These are phyloP conservation scores for Sporisorium sorghi DNA, from an alignment of 1,284 basidiomycete genomes.

Conservation along the genomic window DNA sequence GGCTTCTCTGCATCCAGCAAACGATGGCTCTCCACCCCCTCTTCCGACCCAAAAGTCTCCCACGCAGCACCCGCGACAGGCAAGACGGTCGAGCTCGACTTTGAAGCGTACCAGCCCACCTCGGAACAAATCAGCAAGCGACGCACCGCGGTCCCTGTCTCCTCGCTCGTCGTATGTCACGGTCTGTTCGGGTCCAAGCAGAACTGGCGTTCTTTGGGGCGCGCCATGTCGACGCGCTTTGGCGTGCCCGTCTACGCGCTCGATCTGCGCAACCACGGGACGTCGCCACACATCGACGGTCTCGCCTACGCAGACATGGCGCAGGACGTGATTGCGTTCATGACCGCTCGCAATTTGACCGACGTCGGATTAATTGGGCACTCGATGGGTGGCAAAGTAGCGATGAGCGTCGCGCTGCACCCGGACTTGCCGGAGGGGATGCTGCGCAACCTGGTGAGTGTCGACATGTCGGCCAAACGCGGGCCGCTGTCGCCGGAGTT, in stretches of 20 bases:
- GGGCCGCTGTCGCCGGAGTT: conserved; percentile 76
- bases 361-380: conserved; percentile 82
- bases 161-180: conserved; percentile 71
- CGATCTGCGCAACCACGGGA: conserved; percentile 86
- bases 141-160: conserved; percentile 19
- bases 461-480: conserved; percentile 81
- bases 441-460: conserved; percentile 79
- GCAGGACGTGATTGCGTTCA: conserved; percentile 75
- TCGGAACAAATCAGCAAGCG: conserved; percentile 10
- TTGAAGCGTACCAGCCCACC: conserved; percentile 42
- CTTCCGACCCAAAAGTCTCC: conserved; percentile 29
- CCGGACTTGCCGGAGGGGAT: conserved; percentile 70
- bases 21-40: conserved; percentile 26
- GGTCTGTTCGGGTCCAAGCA: conserved; percentile 78
- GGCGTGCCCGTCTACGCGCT: conserved; percentile 78
- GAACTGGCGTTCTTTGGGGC: conserved; percentile 81
- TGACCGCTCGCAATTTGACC: conserved; percentile 69
- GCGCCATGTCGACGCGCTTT: conserved; percentile 75
- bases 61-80: conserved; percentile 37
- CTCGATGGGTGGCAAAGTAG: conserved; percentile 91
- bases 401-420: conserved; percentile 80
- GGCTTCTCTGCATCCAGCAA: background rate
- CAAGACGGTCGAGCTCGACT: conserved; percentile 44
- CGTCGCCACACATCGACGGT: conserved; percentile 78
- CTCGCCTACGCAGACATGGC: conserved; percentile 81